phyloP scores from a whole-genome alignment of 176 grass and related monocot genomes.

The Calamus simplicifolius region DNA sequence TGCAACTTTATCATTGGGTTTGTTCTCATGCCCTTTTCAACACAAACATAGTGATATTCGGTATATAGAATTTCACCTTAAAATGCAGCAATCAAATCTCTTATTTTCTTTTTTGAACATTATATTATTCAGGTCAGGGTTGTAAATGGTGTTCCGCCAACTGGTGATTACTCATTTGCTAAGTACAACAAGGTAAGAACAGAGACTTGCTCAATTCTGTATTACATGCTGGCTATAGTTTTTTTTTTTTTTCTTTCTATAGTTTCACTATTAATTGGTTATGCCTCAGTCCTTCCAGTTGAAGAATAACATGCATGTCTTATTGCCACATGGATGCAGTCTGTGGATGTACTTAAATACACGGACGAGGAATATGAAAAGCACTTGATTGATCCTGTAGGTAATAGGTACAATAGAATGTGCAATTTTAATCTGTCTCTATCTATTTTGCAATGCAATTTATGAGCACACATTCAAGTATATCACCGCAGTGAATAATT shows the following conservation, averaged over 20 bases:
- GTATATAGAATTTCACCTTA: too few relatives aligned
- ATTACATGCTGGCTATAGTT: background rate
- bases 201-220: conserved; percentile 7
- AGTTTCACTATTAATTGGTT: too few relatives aligned
- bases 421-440: conserved; percentile 2
- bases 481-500: too few relatives aligned
- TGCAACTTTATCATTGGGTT: conserved; percentile 95
- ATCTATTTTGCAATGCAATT: background rate
- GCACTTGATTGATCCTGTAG: conserved; percentile 90
- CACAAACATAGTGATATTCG: background rate
- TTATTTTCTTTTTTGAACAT: background rate
- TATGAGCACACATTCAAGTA: too few relatives aligned
- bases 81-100: too few relatives aligned
- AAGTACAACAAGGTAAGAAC: conserved; percentile 82
- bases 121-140: conserved; percentile 59
- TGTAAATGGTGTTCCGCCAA: conserved; percentile 72
- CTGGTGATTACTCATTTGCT: conserved; percentile 87
- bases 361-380: conserved; percentile 96
- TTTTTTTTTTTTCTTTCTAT: background rate
- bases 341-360: conserved; percentile 78
- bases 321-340: conserved; percentile 51
- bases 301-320: background rate
- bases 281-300: background rate
- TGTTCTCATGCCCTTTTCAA: conserved; percentile 22
- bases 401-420: conserved; percentile 32